Evolutionary conservation across 345 rosid species (phyloP).

Genomic region (sweet orange (Citrus sinensis)): DVS_A1.0 CM039163.1:45233501-45234000

Average conservation of each 20-base stretch:
- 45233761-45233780: slow-evolving; percentile 95
- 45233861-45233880: slow-evolving; percentile 94
- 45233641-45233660: slow-evolving; percentile 51
- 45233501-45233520: background rate
- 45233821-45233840: slow-evolving; percentile 71
- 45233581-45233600: slow-evolving; percentile 84
- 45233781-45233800: slow-evolving; percentile 93
- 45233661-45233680: no score
- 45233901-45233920: slow-evolving; percentile 76
- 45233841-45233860: slow-evolving; percentile 97
- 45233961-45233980: slow-evolving; percentile 92
- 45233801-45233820: slow-evolving; percentile 92
- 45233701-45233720: background rate
- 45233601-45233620: slow-evolving; percentile 79
- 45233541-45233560: background rate
- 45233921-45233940: slow-evolving; percentile 95
- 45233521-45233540: background rate
- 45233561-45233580: background rate
- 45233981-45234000: slow-evolving; percentile 72
- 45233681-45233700: background rate
- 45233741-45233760: slow-evolving; percentile 59
- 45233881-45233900: slow-evolving; percentile 80
- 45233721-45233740: background rate
- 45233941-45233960: slow-evolving; percentile 94
- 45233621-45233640: slow-evolving; percentile 76